A percentile compares a stretch with the other conserved stretches of the same genome.
Evolutionary conservation across 192 early-diverging fungal genomes (phyloP).

Genomic region (Linnemannia zychae): DNA sequence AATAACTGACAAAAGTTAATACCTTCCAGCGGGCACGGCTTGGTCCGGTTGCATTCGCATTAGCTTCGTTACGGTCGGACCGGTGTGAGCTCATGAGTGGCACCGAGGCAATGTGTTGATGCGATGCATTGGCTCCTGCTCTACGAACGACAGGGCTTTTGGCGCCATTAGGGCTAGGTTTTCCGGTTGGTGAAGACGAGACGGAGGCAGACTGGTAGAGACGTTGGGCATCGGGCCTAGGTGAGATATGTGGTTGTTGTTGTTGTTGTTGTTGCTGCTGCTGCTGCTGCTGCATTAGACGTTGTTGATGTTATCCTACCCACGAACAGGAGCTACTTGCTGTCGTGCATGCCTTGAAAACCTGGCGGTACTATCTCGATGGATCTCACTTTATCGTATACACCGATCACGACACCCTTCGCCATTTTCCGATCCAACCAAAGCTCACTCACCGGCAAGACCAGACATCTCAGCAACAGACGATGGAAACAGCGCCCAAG

Average conservation of each 20-base stretch:
- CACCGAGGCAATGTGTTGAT: conserved; percentile 31
- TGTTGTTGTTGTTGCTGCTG: conserved; percentile 33
- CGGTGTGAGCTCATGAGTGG: conserved; percentile 35
- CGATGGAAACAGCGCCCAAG: not conserved
- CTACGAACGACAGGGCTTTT: conserved; percentile 6
- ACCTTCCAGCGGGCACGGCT: conserved; percentile 56
- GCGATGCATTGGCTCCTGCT: conserved; percentile 12
- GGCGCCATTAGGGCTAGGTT: not conserved
- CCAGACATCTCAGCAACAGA: not conserved
- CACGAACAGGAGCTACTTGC: too few relatives aligned
- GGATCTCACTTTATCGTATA: too few relatives aligned
- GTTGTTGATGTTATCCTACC: conserved; percentile 24
- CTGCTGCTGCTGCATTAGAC: conserved; percentile 35
- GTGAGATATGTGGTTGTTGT: conserved; percentile 13
- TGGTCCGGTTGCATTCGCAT: conserved; percentile 16
- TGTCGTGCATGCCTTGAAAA: too few relatives aligned
- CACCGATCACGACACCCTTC: too few relatives aligned
- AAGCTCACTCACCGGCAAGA: too few relatives aligned
- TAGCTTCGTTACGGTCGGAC: not conserved
- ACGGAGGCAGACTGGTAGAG: conserved; percentile 19
- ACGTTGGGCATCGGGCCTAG: conserved; percentile 15
- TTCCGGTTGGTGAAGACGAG: conserved; percentile 28
- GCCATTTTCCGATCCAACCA: too few relatives aligned
- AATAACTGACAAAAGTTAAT: not conserved
- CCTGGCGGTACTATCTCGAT: too few relatives aligned